Base-by-base conservation (phyloP, 371 early-diverging fungal species). In the Actinomortierella ambigua region DNA sequence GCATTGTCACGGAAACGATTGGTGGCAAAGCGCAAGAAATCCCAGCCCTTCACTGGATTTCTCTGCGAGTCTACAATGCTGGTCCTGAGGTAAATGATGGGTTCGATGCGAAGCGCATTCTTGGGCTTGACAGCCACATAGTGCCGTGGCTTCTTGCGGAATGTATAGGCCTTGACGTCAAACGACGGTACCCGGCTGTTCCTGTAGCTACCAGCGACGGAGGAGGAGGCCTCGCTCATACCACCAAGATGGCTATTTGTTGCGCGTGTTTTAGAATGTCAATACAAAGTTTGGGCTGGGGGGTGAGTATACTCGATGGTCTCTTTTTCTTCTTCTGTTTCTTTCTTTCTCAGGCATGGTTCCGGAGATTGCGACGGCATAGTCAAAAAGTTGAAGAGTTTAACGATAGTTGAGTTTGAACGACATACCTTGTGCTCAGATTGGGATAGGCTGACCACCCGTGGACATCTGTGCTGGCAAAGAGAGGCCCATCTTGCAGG, bases 51-150 rank as follows among this genome's bases (percentile, higher is more conserved):
- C 15, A 73, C 51, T 0, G 66, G 60, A 0, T 66, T 55, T 14
- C 66, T 59, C 14, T 63, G 51, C 6, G 59, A 39, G 34, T 73
- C 67, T 18, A 73, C 43, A 14, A 73, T 67, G n/a, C 67, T 63
- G 9, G 73, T 73, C 43, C 60, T 73, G 41, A 73, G 63, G 39
- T 73, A 73, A 48, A 73, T 73, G 44, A 73, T 73, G n/a, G 73
- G 73, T 28, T 73, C 73, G 22, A 73, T 73, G 0, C 73, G 51
- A 3, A 73, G 57, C 0, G 73, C 73, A 40, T 73, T 73, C 51
- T 60, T 67, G 48, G 66, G 73, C 61, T 66, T 73, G 13, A 73
- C 67, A 2, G 67, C 73, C 7, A 73, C 73, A 55, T 73, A 73
- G 54, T 66, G 73, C 42, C 73, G 40, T 8, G 73, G 60, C 34